These are phyloP conservation scores for Geum urbanum DNA, from an alignment of 306 rosid genomes.

Conservation along the genomic window DNA sequence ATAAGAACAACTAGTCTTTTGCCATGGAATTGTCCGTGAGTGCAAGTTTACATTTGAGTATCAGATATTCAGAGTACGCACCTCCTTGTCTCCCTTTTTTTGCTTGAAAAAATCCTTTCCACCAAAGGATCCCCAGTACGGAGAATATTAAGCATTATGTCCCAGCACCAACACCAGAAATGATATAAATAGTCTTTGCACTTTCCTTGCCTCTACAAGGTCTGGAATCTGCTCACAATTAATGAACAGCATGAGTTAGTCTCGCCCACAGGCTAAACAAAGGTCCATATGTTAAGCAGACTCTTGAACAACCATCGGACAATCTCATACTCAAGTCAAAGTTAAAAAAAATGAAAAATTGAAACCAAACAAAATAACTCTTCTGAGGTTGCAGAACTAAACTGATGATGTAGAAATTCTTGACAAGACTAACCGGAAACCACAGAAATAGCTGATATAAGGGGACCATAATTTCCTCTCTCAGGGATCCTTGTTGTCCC, in stretches of 20 bases:
- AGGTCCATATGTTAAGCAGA: not conserved
- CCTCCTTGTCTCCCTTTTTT: conserved; percentile 23
- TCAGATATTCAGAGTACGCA: conserved; percentile 1
- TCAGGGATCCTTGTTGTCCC: conserved; percentile 43
- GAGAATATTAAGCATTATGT: conserved; percentile 27
- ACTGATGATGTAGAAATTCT: not conserved
- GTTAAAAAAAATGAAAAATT: too few relatives aligned
- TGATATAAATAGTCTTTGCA: conserved; percentile 10
- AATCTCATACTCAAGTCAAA: not conserved
- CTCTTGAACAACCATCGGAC: not conserved
- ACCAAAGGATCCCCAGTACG: conserved; percentile 36
- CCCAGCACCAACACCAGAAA: conserved; percentile 28
- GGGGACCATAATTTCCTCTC: conserved; percentile 54
- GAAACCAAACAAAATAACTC: too few relatives aligned
- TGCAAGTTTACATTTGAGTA: conserved; percentile 6
- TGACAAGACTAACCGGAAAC: conserved; percentile 33
- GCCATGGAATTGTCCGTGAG: not conserved
- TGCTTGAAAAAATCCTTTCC: conserved; percentile 33
- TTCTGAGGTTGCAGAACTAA: not conserved
- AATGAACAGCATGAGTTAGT: not conserved
- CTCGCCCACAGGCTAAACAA: not conserved
- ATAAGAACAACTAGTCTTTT: not conserved
- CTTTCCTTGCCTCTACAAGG: conserved; percentile 28
- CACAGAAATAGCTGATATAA: conserved; percentile 56
- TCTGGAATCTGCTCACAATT: conserved; percentile 30